phyloP scores from a whole-genome alignment of 139 green algal species.

The Picochlorum sp. region DNA sequence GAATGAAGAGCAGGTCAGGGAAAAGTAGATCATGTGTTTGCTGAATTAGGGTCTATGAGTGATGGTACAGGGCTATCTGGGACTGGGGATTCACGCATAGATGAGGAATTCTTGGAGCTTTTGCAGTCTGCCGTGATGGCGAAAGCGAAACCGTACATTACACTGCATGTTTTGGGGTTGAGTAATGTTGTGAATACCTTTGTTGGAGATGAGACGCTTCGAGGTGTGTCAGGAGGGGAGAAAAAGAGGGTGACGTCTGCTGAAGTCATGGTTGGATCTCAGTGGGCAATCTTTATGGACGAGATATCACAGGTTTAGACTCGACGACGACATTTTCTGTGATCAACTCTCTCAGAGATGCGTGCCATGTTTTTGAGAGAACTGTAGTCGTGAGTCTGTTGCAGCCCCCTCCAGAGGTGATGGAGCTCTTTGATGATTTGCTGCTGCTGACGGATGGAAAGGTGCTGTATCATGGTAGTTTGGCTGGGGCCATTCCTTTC shows the following conservation, averaged over 20 bases:
- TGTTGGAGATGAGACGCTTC: constrained; percentile 28
- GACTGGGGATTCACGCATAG: background rate
- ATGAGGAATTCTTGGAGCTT: constrained; percentile 16
- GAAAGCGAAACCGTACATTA: constrained; percentile 7
- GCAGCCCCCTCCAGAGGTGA: constrained; percentile 72
- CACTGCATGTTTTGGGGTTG: constrained; percentile 21
- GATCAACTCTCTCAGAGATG: constrained; percentile 28
- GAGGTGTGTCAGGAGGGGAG: constrained; percentile 58
- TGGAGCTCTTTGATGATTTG: constrained; percentile 61
- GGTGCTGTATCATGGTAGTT: constrained; percentile 59
- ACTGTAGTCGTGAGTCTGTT: constrained; percentile 67
- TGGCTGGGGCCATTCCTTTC: constrained; percentile 44
- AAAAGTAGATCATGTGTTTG: background rate
- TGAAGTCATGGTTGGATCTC: constrained; percentile 52
- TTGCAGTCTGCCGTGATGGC: constrained; percentile 21
- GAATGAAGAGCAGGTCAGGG: background rate
- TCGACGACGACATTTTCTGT: constrained; percentile 65
- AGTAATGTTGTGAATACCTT: constrained; percentile 17
- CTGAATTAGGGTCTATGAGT: background rate
- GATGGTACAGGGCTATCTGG: background rate
- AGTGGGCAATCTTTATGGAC: constrained; percentile 23
- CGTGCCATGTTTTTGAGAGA: constrained; percentile 22
- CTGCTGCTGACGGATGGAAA: constrained; percentile 53
- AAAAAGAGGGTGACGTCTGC: constrained; percentile 56
- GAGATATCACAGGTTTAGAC: constrained; percentile 55